phyloP scores from a whole-genome alignment of 306 rosid species.

The Sicyos baderoa region DNA sequence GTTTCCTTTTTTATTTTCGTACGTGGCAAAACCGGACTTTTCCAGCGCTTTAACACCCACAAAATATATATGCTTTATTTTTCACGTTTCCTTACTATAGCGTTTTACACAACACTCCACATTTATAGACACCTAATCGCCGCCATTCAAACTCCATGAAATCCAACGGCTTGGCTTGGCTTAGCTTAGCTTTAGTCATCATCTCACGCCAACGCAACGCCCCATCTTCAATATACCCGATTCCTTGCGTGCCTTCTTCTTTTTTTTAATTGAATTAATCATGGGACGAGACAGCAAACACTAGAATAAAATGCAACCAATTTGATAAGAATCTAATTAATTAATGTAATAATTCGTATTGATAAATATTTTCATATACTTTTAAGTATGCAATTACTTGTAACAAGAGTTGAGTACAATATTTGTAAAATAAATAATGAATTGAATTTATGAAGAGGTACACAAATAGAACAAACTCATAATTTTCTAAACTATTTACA shows the following conservation, averaged over 20 bases:
- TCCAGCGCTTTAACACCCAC: neutral
- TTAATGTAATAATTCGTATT: too few species aligned
- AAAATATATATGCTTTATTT: neutral
- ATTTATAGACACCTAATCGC: neutral
- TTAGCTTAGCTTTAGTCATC: neutral
- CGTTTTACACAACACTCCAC: neutral
- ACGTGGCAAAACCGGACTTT: constrained; percentile 9
- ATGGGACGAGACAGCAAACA: too few species aligned
- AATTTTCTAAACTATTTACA: constrained; percentile 2
- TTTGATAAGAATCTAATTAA: too few species aligned
- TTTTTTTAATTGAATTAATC: too few species aligned
- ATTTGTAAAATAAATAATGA: neutral
- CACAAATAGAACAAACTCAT: neutral
- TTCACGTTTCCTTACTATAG: neutral
- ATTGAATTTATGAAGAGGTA: constrained; percentile 12
- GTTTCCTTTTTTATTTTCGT: constrained; percentile 4
- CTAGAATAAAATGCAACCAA: too few species aligned
- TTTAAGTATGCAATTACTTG: too few species aligned
- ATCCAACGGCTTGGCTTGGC: too few species aligned
- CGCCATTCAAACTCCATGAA: neutral
- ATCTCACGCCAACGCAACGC: neutral
- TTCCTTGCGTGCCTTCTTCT: constrained; percentile 12
- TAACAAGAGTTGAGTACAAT: too few species aligned
- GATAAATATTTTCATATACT: too few species aligned
- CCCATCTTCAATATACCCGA: neutral